Percentiles rank a stretch among this genome's conserved stretches.
Evolutionary conservation across 176 grass and related monocot species (phyloP).

Genomic region (Aegilops umbellulata): DNA sequence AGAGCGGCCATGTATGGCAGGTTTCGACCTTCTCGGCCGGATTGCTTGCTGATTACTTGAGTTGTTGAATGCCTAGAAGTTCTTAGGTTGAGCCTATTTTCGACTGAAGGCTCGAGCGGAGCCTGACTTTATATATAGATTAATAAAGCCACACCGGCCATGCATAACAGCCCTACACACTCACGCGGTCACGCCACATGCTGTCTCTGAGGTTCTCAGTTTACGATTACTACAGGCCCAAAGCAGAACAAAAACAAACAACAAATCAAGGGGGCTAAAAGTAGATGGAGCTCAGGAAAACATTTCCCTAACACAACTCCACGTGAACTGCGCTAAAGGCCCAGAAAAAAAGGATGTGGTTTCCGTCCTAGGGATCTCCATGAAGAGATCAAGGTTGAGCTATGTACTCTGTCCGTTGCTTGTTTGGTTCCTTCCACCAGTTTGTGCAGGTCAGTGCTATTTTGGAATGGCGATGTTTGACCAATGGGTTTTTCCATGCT

Average conservation of each 20-base stretch:
- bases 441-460: not conserved
- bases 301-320: not conserved
- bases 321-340: not conserved
- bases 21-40: not conserved
- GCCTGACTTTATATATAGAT: too few relatives aligned
- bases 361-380: not conserved
- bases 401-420: not conserved
- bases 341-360: not conserved
- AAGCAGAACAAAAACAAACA: not conserved
- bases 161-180: not conserved
- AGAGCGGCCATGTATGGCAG: not conserved
- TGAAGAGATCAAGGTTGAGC: not conserved
- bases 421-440: not conserved
- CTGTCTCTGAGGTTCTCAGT: not conserved
- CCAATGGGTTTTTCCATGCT: not conserved
- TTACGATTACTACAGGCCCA: not conserved
- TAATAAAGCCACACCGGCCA: not conserved
- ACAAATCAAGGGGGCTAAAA: not conserved
- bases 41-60: not conserved
- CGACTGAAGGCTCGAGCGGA: not conserved
- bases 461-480: not conserved
- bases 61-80: not conserved
- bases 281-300: not conserved
- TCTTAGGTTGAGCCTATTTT: not conserved
- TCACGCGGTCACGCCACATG: not conserved